Conservation (phyloP, 352 stramenopile genomes). For the Phytophthora lateralis region DNA sequence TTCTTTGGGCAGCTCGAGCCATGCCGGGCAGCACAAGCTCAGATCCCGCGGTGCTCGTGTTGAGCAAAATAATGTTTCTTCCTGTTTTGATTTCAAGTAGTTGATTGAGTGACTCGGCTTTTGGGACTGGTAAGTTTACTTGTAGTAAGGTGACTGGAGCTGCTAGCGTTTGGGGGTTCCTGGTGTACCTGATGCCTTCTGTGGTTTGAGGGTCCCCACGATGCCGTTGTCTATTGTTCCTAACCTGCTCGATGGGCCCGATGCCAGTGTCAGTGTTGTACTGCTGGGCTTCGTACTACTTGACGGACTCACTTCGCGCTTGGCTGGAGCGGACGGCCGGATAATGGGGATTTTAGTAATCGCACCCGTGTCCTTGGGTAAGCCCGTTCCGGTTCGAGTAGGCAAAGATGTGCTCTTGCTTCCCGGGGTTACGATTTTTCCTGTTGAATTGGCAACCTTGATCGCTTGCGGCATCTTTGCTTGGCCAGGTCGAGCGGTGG, state of each 20-base stretch:
- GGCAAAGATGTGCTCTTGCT: constrained; percentile 45
- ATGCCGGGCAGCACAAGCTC: too few relatives aligned
- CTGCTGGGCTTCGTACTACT: constrained; percentile 52
- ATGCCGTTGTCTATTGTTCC: constrained; percentile 39
- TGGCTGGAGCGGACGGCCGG: constrained; percentile 63
- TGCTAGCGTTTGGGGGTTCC: constrained; percentile 34
- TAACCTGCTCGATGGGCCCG: constrained; percentile 35
- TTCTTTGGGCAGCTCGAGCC: too few relatives aligned
- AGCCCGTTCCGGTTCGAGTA: constrained; percentile 39
- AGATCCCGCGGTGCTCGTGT: too few relatives aligned
- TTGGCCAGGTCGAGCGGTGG: constrained; percentile 47
- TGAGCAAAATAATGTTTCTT: too few relatives aligned
- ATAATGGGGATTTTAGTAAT: constrained; percentile 85
- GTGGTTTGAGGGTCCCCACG: constrained; percentile 24
- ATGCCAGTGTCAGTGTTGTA: constrained; percentile 21
- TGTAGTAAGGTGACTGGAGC: background rate
- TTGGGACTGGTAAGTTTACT: constrained; percentile 21
- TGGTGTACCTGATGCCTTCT: constrained; percentile 26
- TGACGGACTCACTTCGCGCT: constrained; percentile 69
- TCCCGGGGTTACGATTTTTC: constrained; percentile 46
- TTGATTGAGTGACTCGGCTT: constrained; percentile 9
- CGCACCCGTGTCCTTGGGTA: constrained; percentile 48
- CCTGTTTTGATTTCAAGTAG: constrained; percentile 11
- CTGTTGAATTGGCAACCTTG: constrained; percentile 56
- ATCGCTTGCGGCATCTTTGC: constrained; percentile 58